Conservation (phyloP, 331 rosid genomes). For the Stylosanthes scabra region DNA sequence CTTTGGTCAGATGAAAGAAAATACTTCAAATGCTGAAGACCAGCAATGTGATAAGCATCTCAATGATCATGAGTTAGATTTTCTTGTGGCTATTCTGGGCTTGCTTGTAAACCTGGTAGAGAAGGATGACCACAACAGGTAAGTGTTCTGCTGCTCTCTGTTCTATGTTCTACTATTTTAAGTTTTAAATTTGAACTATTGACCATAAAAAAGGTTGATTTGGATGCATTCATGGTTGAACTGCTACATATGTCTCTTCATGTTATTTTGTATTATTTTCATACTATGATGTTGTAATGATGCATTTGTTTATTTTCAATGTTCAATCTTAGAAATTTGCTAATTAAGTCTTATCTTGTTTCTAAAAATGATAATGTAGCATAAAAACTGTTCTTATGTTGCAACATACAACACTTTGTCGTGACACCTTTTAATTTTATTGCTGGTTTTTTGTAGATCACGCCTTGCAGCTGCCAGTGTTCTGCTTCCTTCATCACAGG, state of each 20-base stretch:
- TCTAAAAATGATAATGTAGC: neutral
- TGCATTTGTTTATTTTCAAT: neutral
- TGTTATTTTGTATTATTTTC: conserved; percentile 1
- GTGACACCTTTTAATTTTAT: conserved; percentile 11
- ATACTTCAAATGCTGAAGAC: conserved; percentile 44
- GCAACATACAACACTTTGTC: neutral
- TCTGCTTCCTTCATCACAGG: conserved; percentile 52
- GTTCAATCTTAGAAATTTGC: conserved; percentile 5
- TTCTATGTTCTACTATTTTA: conserved; percentile 3
- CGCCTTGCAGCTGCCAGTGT: conserved; percentile 92
- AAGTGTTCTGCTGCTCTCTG: neutral
- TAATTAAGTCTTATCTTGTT: conserved; percentile 7
- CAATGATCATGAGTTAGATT: conserved; percentile 86
- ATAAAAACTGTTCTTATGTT: neutral
- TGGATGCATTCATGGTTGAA: conserved; percentile 7
- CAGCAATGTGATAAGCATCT: conserved; percentile 63
- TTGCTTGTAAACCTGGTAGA: conserved; percentile 96
- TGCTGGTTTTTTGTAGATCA: conserved; percentile 59
- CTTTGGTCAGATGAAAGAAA: conserved; percentile 51
- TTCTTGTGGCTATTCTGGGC: conserved; percentile 98
- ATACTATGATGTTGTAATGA: neutral
- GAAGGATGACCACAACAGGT: conserved; percentile 91
- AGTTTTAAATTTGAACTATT: conserved; percentile 9
- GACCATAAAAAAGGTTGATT: neutral
- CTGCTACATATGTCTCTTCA: neutral